Percentiles rank a stretch among this genome's conserved stretches.
Evolutionary conservation across 1,284 basidiomycete genomes (phyloP).

Genomic region (Malassezia restricta): DNA sequence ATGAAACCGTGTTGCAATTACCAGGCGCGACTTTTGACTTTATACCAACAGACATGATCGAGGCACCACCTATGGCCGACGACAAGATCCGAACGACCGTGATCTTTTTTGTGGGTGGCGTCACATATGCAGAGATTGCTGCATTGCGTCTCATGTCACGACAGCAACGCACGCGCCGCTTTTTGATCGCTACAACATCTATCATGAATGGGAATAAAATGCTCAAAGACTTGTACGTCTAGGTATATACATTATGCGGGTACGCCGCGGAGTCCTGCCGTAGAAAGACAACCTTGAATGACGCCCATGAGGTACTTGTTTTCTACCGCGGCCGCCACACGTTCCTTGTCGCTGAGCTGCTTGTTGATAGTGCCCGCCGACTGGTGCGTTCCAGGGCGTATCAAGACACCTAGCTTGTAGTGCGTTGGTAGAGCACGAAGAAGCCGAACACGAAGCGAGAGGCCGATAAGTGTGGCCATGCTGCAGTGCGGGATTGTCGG

Average conservation of each 20-base stretch:
- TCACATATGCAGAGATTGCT: constrained; percentile 91
- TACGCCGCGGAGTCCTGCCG: constrained; percentile 48
- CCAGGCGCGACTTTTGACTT: constrained; percentile 78
- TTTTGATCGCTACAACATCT: constrained; percentile 32
- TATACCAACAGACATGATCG: constrained; percentile 48
- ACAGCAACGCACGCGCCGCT: constrained; percentile 33
- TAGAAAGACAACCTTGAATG: constrained; percentile 70
- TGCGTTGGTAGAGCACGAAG: constrained; percentile 77
- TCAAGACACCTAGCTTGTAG: constrained; percentile 86
- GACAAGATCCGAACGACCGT: constrained; percentile 61
- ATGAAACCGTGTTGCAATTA: constrained; percentile 68
- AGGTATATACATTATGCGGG: not conserved
- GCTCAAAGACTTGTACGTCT: constrained; percentile 8
- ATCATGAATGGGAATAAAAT: constrained; percentile 29
- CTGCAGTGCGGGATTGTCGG: constrained; percentile 97
- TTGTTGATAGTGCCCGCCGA: constrained; percentile 93
- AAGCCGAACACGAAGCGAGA: constrained; percentile 81
- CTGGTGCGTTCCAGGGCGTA: constrained; percentile 90
- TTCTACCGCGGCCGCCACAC: constrained; percentile 91
- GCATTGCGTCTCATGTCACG: constrained; percentile 79
- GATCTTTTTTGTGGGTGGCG: constrained; percentile 96
- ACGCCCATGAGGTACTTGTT: constrained; percentile 75
- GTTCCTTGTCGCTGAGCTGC: constrained; percentile 95
- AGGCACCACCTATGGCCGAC: not conserved
- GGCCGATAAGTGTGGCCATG: constrained; percentile 91